phyloP scores from a whole-genome alignment of 192 early-diverging fungal species.

The Entomortierella chlamydospora region DNA sequence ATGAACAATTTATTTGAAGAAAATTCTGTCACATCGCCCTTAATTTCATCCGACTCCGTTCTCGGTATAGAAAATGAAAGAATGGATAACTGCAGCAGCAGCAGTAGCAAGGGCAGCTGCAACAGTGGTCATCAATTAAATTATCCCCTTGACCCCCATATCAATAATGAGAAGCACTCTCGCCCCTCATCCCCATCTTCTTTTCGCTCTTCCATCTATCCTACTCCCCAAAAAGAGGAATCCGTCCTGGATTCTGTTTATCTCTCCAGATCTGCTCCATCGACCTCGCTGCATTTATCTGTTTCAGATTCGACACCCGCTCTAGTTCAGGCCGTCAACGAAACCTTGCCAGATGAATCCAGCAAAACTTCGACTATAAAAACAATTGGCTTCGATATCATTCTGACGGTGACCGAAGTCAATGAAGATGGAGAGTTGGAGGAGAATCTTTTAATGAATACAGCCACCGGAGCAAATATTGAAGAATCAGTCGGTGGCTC shows the following conservation, averaged over 20 bases:
- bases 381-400: slow-evolving; percentile 16
- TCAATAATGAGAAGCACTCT: background rate
- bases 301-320: background rate
- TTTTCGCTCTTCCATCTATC: background rate
- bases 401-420: background rate
- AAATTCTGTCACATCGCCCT: background rate
- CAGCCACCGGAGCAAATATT: too few relatives aligned
- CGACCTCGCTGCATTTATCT: background rate
- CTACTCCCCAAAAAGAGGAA: background rate
- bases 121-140: background rate
- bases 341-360: background rate
- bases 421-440: background rate
- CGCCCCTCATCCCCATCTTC: background rate
- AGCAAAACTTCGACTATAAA: background rate
- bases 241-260: too few relatives aligned
- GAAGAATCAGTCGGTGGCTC: too few relatives aligned
- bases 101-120: background rate
- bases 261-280: slow-evolving; percentile 4
- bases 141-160: background rate
- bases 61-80: too few relatives aligned
- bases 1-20: slow-evolving; percentile 1
- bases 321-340: background rate
- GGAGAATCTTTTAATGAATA: background rate
- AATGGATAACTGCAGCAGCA: background rate
- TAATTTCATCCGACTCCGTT: too few relatives aligned